Base-by-base conservation (phyloP, 805 yeast species). In the Metschnikowia kofuensis region DNA sequence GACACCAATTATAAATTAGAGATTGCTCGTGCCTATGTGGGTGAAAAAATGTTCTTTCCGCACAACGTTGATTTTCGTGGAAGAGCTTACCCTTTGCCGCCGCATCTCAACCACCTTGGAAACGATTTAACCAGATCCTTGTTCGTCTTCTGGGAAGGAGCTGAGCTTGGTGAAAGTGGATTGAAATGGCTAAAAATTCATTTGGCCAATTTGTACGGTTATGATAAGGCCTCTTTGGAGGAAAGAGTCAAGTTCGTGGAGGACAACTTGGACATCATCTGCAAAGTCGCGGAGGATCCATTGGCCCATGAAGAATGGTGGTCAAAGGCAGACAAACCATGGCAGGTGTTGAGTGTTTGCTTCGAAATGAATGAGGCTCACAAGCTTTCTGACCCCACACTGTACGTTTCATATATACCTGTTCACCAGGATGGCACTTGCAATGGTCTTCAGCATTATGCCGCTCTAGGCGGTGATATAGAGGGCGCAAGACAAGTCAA, bases 1-100 rank as follows among this genome's bases (percentile, higher is more conserved):
- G 97, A 91, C 67, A 77, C 88, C 53, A 92, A 94, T 65, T 94
- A 94, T 66, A 94, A 89, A 65, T 70, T 94, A 45, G 99, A 94
- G 66, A 89, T 94, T 62, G 98, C 99, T 0, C 78, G 98, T 55
- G 97, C 96, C 0, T 85, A 67, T 68, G 86, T 78, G 49, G 95
- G 95, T 26, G 94, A 87, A 67, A 70, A 68, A 54, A 78, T 87
- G 58, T 86, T 78, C 61, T 87, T 87, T 71, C 94, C 95, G 8
- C 92, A 87, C 62, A 85, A 85, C 53, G 69, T 87, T 48, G 95
- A 87, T 65, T 87, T 87, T 60, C 78, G 95, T 68, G 95, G 95
- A 7, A 79, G 95, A 66, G 89, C 92, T 2, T 87, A 87, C 60
- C 95, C 95, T 26, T 66, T 87, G 38, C 80, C 90, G 1, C 90